Percentiles rank a stretch among this genome's conserved stretches.
These are phyloP conservation scores for Spencermartinsiella europaea DNA, from an alignment of 805 yeast species.

Conservation along the genomic window DNA sequence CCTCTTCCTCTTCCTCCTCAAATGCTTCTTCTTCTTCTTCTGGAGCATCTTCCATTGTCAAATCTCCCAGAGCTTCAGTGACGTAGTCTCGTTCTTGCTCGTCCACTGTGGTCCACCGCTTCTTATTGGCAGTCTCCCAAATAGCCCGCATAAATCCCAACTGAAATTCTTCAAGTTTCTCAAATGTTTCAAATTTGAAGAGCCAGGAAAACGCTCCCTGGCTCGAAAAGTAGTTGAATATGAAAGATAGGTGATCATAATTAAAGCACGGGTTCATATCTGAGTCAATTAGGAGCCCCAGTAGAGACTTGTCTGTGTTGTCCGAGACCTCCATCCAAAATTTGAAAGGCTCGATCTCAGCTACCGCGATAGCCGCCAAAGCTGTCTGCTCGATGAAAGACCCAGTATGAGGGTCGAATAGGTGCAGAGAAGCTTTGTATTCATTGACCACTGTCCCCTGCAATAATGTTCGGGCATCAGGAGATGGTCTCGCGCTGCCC, in stretches of 20 bases:
- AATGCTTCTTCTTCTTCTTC: slow-evolving; percentile 30
- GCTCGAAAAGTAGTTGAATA: slow-evolving; percentile 53
- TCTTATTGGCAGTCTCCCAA: slow-evolving; percentile 57
- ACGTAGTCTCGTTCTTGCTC: slow-evolving; percentile 52
- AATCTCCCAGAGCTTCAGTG: slow-evolving; percentile 45
- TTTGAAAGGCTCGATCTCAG: slow-evolving; percentile 45
- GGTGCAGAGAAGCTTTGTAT: slow-evolving; percentile 41
- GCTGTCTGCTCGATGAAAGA: slow-evolving; percentile 42
- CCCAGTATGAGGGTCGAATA: slow-evolving; percentile 51
- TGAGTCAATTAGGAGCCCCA: slow-evolving; percentile 42
- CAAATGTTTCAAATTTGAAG: slow-evolving; percentile 44
- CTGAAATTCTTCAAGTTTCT: slow-evolving; percentile 49
- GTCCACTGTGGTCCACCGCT: slow-evolving; percentile 42
- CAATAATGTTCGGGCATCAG: slow-evolving; percentile 1
- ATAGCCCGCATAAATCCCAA: slow-evolving; percentile 43
- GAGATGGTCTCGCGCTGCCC: background rate
- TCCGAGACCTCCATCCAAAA: slow-evolving; percentile 48
- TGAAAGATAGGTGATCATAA: slow-evolving; percentile 50
- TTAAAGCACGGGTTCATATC: slow-evolving; percentile 65
- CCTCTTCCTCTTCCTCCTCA: slow-evolving; percentile 31
- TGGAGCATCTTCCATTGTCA: slow-evolving; percentile 33
- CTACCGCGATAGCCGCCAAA: slow-evolving; percentile 33
- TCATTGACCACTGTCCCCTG: slow-evolving; percentile 18
- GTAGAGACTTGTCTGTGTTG: slow-evolving; percentile 22
- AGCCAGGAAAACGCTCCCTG: slow-evolving; percentile 55